Base-by-base conservation (phyloP, 495 filamentous ascomycete species). In the Delitschia confertaspora region DNA sequence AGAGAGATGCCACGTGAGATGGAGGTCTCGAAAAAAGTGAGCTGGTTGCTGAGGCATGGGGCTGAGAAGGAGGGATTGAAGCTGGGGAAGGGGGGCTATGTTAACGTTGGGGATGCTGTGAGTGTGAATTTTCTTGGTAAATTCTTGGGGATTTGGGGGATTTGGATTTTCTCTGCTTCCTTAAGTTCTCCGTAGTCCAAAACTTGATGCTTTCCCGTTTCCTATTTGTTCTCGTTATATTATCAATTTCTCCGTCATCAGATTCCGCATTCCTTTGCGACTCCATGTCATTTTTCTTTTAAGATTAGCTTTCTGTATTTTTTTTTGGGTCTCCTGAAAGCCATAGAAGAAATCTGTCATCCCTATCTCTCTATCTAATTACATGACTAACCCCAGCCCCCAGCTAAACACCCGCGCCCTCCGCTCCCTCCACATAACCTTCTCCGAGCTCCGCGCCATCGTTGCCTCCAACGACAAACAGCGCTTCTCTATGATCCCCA, bases 381-480 rank as follows among this genome's bases (percentile, higher is more conserved):
- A 21, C 26, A 40, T 5, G 13, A 25, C 37, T 40, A 40, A 27
- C 18, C 13, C 23, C n/a, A 25, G 37, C 44, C 31, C n/a, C 16
- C 48, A 88, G 80, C 72, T 95, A 38, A 63, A 69, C 62, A 87
- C 78, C 72, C 72, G 68, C 33, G 79, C 76, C 47, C 65, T 93
- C 42, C 75, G 74, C 45, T 76, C 74, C 4, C 68, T 93, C 3
- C 65, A 80, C 38, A 72, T 81, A 9, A 82, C 82, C 10, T 76
- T 95, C 58, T 56, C 69, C 8, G 88, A 93, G 53, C 75, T 98
- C 58, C 59, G 70, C 23, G 42, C 66, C n/a, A 71, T 82, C 25
- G 89, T 95, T 29, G 61, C 65, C 6, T 70, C 70, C 16, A 88
- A 84, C 50, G 85, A 91, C 57, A 98, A 98, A 61, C 83, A 96